Conservation (phyloP, 352 stramenopile species). For the Pythium chondricola region DNA sequence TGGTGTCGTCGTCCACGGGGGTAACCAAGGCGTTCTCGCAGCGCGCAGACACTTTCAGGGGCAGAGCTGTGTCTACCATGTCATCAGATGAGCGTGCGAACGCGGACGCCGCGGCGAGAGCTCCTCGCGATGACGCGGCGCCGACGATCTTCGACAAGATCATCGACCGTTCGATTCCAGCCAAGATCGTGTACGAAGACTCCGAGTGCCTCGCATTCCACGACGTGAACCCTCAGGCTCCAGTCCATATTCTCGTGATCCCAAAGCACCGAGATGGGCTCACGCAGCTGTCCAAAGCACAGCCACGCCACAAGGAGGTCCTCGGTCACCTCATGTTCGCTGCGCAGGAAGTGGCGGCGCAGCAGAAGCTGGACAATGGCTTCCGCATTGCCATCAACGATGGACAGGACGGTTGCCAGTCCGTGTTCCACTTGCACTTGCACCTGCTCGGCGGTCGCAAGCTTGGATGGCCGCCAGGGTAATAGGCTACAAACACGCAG, state of each 20-base stretch:
- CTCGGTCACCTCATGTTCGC: constrained; percentile 92
- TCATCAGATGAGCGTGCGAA: constrained; percentile 63
- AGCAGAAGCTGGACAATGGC: constrained; percentile 88
- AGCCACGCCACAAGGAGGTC: constrained; percentile 91
- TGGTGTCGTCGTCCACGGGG: too few species aligned
- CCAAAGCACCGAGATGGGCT: constrained; percentile 93
- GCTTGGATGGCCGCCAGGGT: constrained; percentile 92
- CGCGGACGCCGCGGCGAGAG: constrained; percentile 39
- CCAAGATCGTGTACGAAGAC: constrained; percentile 95
- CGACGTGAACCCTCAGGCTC: constrained; percentile 95
- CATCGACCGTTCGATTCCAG: constrained; percentile 90
- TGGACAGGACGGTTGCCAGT: constrained; percentile 90
- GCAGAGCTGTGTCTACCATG: too few species aligned
- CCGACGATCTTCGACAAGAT: constrained; percentile 99
- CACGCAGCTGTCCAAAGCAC: constrained; percentile 85
- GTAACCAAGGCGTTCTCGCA: too few species aligned
- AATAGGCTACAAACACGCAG: constrained; percentile 12
- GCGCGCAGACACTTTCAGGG: too few species aligned
- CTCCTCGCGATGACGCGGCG: constrained; percentile 38
- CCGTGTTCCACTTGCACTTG: constrained; percentile 88
- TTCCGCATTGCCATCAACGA: constrained; percentile 98
- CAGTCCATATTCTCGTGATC: constrained; percentile 96
- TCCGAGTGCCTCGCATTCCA: constrained; percentile 96
- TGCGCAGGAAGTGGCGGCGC: constrained; percentile 90
- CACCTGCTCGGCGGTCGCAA: constrained; percentile 94